A percentile compares a stretch with the other conserved stretches of the same genome.
Evolutionary conservation across 169 alveolate species (phyloP).

Genomic region (Babesia divergens): DNA sequence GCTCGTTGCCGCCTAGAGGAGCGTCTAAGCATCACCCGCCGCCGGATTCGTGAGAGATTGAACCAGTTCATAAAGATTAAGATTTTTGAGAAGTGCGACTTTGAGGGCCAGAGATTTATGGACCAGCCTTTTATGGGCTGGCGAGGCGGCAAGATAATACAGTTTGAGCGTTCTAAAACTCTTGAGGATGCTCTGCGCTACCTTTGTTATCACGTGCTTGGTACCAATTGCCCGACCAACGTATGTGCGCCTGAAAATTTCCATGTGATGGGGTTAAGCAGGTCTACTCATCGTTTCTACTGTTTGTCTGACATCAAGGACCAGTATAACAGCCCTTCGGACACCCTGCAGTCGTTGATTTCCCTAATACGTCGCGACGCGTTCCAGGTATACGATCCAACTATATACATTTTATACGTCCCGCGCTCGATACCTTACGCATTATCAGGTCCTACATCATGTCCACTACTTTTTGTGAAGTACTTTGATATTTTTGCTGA

Average conservation of each 20-base stretch:
- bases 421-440: slow-evolving; percentile 2
- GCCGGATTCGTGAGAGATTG: slow-evolving; percentile 68
- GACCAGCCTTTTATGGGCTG: slow-evolving; percentile 69
- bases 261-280: slow-evolving; percentile 52
- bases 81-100: slow-evolving; percentile 63
- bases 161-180: slow-evolving; percentile 60
- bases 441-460: background rate
- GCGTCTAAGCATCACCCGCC: slow-evolving; percentile 62
- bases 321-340: background rate
- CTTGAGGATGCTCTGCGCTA: slow-evolving; percentile 54
- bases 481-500: slow-evolving; percentile 58
- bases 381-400: slow-evolving; percentile 62
- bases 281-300: slow-evolving; percentile 23
- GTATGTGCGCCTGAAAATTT: slow-evolving; percentile 10
- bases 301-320: slow-evolving; percentile 22
- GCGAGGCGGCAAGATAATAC: slow-evolving; percentile 49
- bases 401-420: slow-evolving; percentile 37
- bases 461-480: slow-evolving; percentile 20
- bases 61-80: slow-evolving; percentile 68
- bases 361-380: slow-evolving; percentile 29
- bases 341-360: slow-evolving; percentile 37
- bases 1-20: slow-evolving; percentile 70
- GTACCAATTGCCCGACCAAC: background rate
- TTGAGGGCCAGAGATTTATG: slow-evolving; percentile 50
- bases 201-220: slow-evolving; percentile 13